A percentile compares a stretch with the other conserved stretches of the same genome.
phyloP scores from a whole-genome alignment of 768 basidiomycete species.

The Mycena venus region DNA sequence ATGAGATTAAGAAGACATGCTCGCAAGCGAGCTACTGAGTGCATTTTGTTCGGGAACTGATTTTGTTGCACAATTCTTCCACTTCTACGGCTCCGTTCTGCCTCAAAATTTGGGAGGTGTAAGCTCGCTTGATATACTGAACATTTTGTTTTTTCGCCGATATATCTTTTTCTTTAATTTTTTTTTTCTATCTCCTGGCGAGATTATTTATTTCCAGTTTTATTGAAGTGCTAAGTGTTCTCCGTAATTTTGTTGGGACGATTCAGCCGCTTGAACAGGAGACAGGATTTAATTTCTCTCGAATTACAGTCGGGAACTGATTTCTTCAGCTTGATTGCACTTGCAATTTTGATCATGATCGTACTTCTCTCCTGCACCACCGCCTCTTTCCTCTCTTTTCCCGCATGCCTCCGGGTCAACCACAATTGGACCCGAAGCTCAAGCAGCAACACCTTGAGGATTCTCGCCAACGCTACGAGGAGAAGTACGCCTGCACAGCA shows the following conservation, averaged over 20 bases:
- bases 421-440: background rate
- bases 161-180: too few relatives aligned
- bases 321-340: background rate
- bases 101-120: background rate
- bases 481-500: background rate
- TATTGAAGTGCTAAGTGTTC: background rate
- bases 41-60: background rate
- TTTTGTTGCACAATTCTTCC: background rate
- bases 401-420: background rate
- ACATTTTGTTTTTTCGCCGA: background rate
- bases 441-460: background rate
- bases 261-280: background rate
- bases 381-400: background rate
- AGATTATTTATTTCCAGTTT: background rate
- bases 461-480: background rate
- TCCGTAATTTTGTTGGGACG: background rate
- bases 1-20: background rate
- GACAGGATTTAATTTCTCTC: background rate
- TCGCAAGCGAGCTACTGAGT: too few relatives aligned
- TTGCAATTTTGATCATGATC: background rate
- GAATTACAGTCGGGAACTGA: slow-evolving; percentile 6
- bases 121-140: background rate
- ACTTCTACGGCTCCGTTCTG: background rate
- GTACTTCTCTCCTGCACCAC: background rate
- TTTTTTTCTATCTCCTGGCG: background rate